phyloP scores from a whole-genome alignment of 2,329 filamentous ascomycete genomes.

The Clonostachys chloroleuca region DNA sequence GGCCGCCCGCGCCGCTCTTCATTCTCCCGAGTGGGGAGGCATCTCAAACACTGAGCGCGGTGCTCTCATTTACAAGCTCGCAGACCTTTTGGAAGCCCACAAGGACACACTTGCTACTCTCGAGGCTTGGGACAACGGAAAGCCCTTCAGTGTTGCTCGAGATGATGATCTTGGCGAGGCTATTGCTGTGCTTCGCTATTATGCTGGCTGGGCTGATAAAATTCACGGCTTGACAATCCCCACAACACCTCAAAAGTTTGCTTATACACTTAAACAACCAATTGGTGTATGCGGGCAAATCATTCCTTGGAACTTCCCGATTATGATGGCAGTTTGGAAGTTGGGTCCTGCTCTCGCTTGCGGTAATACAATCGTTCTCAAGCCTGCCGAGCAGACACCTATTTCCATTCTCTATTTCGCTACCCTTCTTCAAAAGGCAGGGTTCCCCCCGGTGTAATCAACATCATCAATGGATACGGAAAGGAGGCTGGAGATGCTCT shows the following conservation, averaged over 20 bases:
- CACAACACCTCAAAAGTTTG: conserved; percentile 69
- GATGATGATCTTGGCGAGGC: conserved; percentile 65
- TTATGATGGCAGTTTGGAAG: conserved; percentile 77
- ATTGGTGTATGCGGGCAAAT: conserved; percentile 75
- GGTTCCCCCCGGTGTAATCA: conserved; percentile 68
- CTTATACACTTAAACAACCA: conserved; percentile 76
- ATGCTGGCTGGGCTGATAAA: conserved; percentile 87
- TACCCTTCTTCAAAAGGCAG: conserved; percentile 64
- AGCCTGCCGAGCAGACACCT: conserved; percentile 70
- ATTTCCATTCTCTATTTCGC: conserved; percentile 60
- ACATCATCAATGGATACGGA: conserved; percentile 71
- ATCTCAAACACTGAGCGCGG: conserved; percentile 71
- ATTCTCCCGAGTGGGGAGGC: conserved; percentile 63
- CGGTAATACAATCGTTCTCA: conserved; percentile 65
- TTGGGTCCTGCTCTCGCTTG: conserved; percentile 64
- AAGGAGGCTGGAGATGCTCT: conserved; percentile 70
- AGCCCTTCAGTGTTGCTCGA: conserved; percentile 69
- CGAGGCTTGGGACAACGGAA: conserved; percentile 86
- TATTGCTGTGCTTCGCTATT: conserved; percentile 67
- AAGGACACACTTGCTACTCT: conserved; percentile 71
- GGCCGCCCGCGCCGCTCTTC: conserved; percentile 82
- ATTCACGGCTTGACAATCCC: conserved; percentile 77
- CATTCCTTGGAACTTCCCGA: conserved; percentile 80
- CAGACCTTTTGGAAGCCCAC: conserved; percentile 77
- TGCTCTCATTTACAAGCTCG: conserved; percentile 67